Evolutionary conservation across 768 basidiomycete species (phyloP), one percentile per base, ranked within the genome.

Genomic region (Amanita fuliginea): DNA sequence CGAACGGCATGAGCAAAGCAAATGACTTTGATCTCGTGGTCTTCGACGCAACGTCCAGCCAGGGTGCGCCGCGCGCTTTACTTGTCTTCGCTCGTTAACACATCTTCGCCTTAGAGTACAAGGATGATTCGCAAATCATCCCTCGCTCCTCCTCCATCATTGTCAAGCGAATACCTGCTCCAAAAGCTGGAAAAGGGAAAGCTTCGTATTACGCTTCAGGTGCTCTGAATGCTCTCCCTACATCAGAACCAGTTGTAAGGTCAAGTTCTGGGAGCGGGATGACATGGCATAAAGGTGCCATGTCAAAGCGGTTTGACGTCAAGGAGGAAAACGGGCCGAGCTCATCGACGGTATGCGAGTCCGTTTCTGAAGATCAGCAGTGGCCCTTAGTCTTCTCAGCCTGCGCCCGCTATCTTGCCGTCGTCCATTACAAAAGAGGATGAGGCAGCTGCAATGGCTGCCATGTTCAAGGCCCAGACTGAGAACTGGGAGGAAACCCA

Each of bases 401-500:
- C 67, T 35, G 13, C 35, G 50, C 57, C 70, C n/a, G n/a, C n/a
- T 50, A 24, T 30, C 19, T 67, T 70, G 46, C 68, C 70, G 3
- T 68, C 70, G 3, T 57, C 76, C 37, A 75, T 74, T 18, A 69
- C 74, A 2, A 72, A 76, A 54, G 77, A 80, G 43, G 95, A 96
- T 54, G 96, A 98, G 64, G 88, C 86, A 26, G 88, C 86, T n/a
- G 86, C 90, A 32, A 88, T 99, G 75, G 86, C 85, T n/a, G 94
- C 94, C 57, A 96, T 99, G 89, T 94, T 98, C 65, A 85, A 89
- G 66, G 87, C 87, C 53, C 88, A 92, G 67, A 82, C 83, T 35
- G 83, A 88, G 55, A 89, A 93, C 67, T 99, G 95, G 96, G 87
- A 96, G 73, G 88, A 94, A 77, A 86, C 93, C 62, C 92, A 97